Percentiles rank a stretch among this genome's conserved stretches.
Conservation (phyloP, 768 basidiomycete species). For the Hygrocybe coccinea region DNA sequence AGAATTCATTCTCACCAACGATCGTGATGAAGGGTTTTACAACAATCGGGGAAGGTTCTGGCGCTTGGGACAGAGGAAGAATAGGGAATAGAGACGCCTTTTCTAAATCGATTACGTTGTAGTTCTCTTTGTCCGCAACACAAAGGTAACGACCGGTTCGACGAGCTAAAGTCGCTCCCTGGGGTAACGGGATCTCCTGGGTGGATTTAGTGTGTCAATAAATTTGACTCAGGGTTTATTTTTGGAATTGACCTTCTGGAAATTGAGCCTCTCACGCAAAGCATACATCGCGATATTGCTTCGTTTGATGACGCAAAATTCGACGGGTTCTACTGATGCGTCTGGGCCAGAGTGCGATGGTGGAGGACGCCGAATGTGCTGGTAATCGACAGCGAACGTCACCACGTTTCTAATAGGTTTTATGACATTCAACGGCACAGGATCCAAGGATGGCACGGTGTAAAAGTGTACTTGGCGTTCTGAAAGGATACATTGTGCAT, state of each 20-base stretch:
- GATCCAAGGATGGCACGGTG: slow-evolving; percentile 74
- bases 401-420: slow-evolving; percentile 79
- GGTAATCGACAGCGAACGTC: slow-evolving; percentile 78
- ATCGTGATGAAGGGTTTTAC: slow-evolving; percentile 72
- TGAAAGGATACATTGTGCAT: slow-evolving; percentile 21
- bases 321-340: slow-evolving; percentile 46
- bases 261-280: slow-evolving; percentile 59
- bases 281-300: slow-evolving; percentile 57
- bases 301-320: slow-evolving; percentile 72
- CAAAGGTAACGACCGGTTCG: slow-evolving; percentile 63
- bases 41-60: slow-evolving; percentile 33
- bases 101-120: slow-evolving; percentile 78
- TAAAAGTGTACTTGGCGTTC: slow-evolving; percentile 74
- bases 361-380: slow-evolving; percentile 51
- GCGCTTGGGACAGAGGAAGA: slow-evolving; percentile 73
- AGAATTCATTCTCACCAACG: slow-evolving; percentile 73
- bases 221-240: background rate
- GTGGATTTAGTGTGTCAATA: background rate
- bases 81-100: slow-evolving; percentile 64
- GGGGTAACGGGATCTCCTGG: slow-evolving; percentile 69
- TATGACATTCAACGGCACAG: slow-evolving; percentile 51
- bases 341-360: slow-evolving; percentile 37
- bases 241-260: slow-evolving; percentile 45
- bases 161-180: slow-evolving; percentile 53
- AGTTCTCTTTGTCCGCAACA: slow-evolving; percentile 65